A percentile compares a stretch with the other conserved stretches of the same genome.
Conservation (phyloP, 2,329 filamentous ascomycete genomes). For the Apiospora aurea region DNA sequence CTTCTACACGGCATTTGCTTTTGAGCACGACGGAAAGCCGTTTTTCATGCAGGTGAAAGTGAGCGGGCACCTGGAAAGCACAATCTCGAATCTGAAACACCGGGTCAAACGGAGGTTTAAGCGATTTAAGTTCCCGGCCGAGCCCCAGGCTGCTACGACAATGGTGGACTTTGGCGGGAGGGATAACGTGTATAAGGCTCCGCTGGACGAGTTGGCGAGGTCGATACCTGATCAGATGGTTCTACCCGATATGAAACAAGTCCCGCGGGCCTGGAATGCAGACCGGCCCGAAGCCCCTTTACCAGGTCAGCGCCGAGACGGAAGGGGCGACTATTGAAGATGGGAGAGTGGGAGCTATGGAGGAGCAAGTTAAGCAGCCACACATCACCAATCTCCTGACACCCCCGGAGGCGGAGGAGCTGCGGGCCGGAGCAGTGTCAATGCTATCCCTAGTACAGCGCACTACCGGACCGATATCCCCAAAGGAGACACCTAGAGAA, state of each 20-base stretch:
- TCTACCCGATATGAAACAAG: not conserved
- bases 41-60: conserved; percentile 43
- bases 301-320: not conserved
- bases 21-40: conserved; percentile 39
- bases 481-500: not conserved
- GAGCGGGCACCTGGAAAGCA: conserved; percentile 38
- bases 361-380: not conserved
- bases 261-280: not conserved
- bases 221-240: not conserved
- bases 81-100: conserved; percentile 31
- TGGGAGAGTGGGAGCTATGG: not conserved
- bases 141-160: conserved; percentile 32
- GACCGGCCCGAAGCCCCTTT: not conserved
- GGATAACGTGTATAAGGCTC: conserved; percentile 29
- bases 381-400: not conserved
- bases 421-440: not conserved
- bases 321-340: not conserved
- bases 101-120: conserved; percentile 33
- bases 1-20: conserved; percentile 42
- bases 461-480: not conserved
- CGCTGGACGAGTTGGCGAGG: conserved; percentile 34
- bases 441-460: not conserved
- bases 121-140: conserved; percentile 30
- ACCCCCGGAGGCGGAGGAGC: not conserved
- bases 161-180: conserved; percentile 35